Conservation (phyloP, 73 alveolate genomes). For the Paramecium sexaurelia region DNA sequence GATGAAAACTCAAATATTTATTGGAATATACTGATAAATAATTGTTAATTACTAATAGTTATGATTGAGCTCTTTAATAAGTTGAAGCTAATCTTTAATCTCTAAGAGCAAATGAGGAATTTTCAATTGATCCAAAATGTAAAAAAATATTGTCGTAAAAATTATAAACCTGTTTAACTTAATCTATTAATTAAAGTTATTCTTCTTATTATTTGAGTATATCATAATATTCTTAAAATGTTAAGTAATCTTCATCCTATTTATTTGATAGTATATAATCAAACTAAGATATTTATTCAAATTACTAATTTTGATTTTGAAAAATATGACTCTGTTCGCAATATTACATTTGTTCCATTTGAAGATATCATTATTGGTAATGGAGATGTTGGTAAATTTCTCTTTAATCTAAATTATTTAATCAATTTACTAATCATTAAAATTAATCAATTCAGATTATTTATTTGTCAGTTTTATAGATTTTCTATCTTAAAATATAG, state of each 20-base stretch:
- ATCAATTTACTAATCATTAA: background rate
- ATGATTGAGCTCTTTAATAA: background rate
- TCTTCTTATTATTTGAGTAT: background rate
- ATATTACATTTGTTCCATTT: conserved; percentile 8
- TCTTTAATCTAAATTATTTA: background rate
- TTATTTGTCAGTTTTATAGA: background rate
- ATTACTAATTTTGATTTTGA: background rate
- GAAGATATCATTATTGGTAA: background rate
- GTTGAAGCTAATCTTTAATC: background rate
- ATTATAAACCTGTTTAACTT: background rate
- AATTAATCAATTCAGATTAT: background rate
- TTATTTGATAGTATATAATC: background rate
- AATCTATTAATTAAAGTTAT: background rate
- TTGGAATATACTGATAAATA: background rate
- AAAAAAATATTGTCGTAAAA: background rate
- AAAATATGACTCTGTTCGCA: background rate
- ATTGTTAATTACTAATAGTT: background rate
- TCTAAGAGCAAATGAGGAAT: background rate
- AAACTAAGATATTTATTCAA: background rate
- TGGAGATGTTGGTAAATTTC: background rate
- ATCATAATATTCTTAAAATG: background rate
- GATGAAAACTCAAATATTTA: background rate
- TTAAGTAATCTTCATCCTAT: background rate
- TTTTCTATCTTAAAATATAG: background rate
- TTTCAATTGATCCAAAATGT: background rate